Evolutionary conservation across 129 eudicot species (phyloP), one percentile per base, ranked within the genome.

Genomic region (Artemisia tridentata): DNA sequence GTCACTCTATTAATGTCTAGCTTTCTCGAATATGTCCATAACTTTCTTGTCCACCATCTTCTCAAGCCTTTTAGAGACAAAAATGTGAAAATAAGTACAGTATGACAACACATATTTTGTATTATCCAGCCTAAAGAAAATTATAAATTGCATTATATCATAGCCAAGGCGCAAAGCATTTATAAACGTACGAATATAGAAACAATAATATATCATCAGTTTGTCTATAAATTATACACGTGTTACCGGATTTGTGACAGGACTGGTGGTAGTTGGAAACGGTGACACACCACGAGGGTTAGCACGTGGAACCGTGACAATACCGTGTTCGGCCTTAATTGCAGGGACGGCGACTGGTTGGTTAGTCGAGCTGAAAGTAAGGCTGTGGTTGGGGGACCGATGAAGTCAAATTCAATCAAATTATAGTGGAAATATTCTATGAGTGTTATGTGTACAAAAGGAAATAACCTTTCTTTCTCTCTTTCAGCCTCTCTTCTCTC

Each of bases 261-360:
- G 82, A 71, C 15, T 80, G n/a, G 78, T 20, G 65, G 80, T 45
- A 60, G 55, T 12, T 19, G 85, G 81, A 51, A 45, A 60, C 15
- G 86, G 78, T 21, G 84, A 51, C 54, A 52, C 74, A 4, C 83
- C 67, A 8, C 58, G 63, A 16, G 88, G 88, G 55, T 82, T 80
- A 52, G 77, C 72, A 17, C 85, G 79, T 4, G 95, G 90, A 18
- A 88, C 79, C 1, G 87, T 86, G n/a, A 89, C 73, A 38, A 88
- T 67, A 17, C 77, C 74, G 45, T 87, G 95, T 25, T 76, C 69
- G 11, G 81, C 31, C 38, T 55, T 71, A 50, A 41, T 51, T 2
- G 85, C 71, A 72, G 89, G 79, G 56, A 62, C 57, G 6, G 56
- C 68, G 45, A 84, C 73, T 11, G 88, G 86, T 83, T 75, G 16